Evolutionary conservation across 257 asterid species (phyloP), one percentile per base, ranked within the genome.

Genomic region (Solanum corneliomulleri): DNA sequence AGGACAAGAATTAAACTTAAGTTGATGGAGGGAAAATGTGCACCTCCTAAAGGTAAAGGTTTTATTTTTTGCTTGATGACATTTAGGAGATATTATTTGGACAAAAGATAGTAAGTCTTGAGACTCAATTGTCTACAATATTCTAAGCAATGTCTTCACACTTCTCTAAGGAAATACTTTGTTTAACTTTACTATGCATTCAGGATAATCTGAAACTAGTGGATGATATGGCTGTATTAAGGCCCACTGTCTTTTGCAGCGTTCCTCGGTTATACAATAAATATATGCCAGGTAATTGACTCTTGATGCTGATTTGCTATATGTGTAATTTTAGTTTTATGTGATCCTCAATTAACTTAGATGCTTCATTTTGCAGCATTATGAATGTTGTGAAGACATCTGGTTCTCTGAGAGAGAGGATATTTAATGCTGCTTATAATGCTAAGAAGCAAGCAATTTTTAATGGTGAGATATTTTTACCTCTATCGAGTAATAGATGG

Each of bases 201-300:
- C 94, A 96, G 99, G 98, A 96, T 90, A 94, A 90, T 87, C 20
- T 94, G 96, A 95, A 95, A 92, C 86, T 95, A 92, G 90, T 93
- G 97, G 99, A 96, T 86, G 99, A 96, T 92, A 90, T 95, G 89
- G 98, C 92, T 72, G 96, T 94, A 85, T 90, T 96, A 84, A 94
- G 96, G 86, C 99, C 99, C 89, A 96, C 99, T 42, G 78, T 96
- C 85, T 96, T 96, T 92, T 91, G 96, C 89, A 95, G 98, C 87
- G 99, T 96, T 88, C 98, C 98, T 87, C 98, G 98, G 76, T 91
- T 96, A 27, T 94, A 94, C 98, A 96, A 96, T 93, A 92, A 97
- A 91, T 95, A 88, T 96, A 95, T 90, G 97, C 95, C 31, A 97
- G 98, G 99, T 96, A 93, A 77, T 20, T 72, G 47, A 37, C 49